Percentiles rank a stretch among this genome's conserved stretches.
These are phyloP conservation scores for Vitis labrusca DNA, from an alignment of 164 flowering plant species.

Conservation along the genomic window DNA sequence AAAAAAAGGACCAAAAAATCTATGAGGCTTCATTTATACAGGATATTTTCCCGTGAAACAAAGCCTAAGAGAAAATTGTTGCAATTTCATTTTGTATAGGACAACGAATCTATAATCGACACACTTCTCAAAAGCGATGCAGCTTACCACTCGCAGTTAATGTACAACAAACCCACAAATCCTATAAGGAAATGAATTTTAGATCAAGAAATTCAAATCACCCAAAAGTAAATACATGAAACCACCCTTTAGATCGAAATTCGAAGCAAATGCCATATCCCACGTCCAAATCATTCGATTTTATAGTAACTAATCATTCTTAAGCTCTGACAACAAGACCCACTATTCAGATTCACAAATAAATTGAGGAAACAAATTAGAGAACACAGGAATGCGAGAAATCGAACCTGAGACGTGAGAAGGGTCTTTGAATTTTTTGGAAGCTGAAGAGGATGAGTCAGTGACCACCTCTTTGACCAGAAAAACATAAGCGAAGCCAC, in stretches of 20 bases:
- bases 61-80: background rate
- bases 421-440: conserved; percentile 72
- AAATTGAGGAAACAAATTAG: background rate
- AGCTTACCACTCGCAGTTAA: background rate
- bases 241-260: background rate
- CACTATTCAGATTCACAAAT: background rate
- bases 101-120: background rate
- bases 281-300: background rate
- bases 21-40: background rate
- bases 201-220: background rate
- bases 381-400: conserved; percentile 6
- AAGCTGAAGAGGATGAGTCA: conserved; percentile 39
- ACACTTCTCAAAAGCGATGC: background rate
- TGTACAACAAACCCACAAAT: background rate
- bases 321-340: background rate
- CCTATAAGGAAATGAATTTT: background rate
- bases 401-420: conserved; percentile 73
- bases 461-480: conserved; percentile 71
- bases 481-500: conserved; percentile 85
- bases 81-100: background rate
- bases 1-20: too few species aligned
- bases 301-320: background rate
- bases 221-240: background rate
- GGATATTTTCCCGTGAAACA: background rate
- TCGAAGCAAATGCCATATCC: too few species aligned